Evolutionary conservation across 2,329 filamentous ascomycete genomes (phyloP), one percentile per base, ranked within the genome.

Genomic region (Penicillium hesseltinei): DNA sequence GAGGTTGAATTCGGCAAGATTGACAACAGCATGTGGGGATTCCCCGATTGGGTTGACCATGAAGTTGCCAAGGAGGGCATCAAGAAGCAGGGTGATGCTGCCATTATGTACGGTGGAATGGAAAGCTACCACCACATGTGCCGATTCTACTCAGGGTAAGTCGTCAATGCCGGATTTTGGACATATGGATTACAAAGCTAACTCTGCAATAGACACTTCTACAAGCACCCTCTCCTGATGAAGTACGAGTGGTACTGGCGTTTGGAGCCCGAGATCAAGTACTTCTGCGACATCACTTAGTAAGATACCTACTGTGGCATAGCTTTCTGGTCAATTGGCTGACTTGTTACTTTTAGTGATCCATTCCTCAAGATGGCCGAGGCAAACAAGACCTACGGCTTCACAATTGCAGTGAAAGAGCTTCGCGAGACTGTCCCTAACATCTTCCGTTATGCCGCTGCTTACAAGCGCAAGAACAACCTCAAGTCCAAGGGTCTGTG

Each of bases 201-300:
- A 71, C 48, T 67, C 65, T 46, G 61, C 31, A 10, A 42, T 57
- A 88, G 91, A 43, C 94, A 95, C 78, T 99, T 99, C 79, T 99
- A 94, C 82, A 96, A 97, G 75, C 94, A 99, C 73, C 89, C 92
- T 63, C 84, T 97, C 35, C 84, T 99, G 45, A 85, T 90, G 72
- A 97, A 97, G 77, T 99, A 97, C 78, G 92, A 97, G 73, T 99
- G 94, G 94, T 99, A 99, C 81, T 99, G 94, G 94, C 91, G 94
- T 62, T 81, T 99, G 68, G 94, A 99, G 82, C 94, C 94, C 64
- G 94, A 99, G 78, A 97, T 99, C 84, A 97, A 93, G 80, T 99
- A 97, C 80, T 99, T 99, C 80, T 99, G 94, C 77, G 94, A 99
- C 73, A 97, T 99, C 66, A 99, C 94, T 64, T 99, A 99, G 90